Percentiles rank a stretch among this genome's conserved stretches.
Conservation (phyloP, 208 protist species). For the Trypanosoma caninum region DNA sequence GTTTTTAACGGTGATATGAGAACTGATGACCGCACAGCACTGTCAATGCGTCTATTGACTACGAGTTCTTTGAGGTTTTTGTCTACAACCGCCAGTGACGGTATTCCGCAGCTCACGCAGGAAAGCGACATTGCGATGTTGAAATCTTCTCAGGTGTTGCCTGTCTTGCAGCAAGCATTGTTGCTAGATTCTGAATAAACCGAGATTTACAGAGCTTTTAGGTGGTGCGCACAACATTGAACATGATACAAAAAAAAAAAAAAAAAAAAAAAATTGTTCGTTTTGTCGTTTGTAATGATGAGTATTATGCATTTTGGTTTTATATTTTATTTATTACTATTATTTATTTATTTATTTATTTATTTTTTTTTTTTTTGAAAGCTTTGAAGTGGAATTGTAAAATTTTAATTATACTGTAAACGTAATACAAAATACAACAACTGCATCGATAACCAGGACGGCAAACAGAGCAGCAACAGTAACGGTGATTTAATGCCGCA, state of each 20-base stretch:
- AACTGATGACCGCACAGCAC: not conserved
- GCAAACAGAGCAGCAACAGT: too few species aligned
- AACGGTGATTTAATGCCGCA: constrained; percentile 88
- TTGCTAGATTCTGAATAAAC: constrained; percentile 33
- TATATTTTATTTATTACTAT: constrained; percentile 12
- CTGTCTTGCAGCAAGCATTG: constrained; percentile 13
- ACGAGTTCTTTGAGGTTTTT: constrained; percentile 1
- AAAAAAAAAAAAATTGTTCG: constrained; percentile 3
- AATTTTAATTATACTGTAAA: too few species aligned
- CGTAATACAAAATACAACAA: too few species aligned
- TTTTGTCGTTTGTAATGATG: not conserved
- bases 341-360: not conserved
- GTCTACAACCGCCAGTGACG: not conserved
- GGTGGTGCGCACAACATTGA: too few species aligned
- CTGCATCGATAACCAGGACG: too few species aligned
- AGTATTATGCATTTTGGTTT: too few species aligned
- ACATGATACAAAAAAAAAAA: constrained; percentile 14
- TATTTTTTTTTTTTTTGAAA: too few species aligned
- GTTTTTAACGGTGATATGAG: constrained; percentile 1
- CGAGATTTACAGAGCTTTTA: not conserved
- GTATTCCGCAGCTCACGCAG: constrained; percentile 23
- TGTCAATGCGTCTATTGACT: not conserved
- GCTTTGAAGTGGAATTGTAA: too few species aligned
- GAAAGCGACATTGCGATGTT: constrained; percentile 2
- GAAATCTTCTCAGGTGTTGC: not conserved